Evolutionary conservation across 805 yeast species (phyloP).

Genomic region (Dipodascopsis uninucleata): DNA sequence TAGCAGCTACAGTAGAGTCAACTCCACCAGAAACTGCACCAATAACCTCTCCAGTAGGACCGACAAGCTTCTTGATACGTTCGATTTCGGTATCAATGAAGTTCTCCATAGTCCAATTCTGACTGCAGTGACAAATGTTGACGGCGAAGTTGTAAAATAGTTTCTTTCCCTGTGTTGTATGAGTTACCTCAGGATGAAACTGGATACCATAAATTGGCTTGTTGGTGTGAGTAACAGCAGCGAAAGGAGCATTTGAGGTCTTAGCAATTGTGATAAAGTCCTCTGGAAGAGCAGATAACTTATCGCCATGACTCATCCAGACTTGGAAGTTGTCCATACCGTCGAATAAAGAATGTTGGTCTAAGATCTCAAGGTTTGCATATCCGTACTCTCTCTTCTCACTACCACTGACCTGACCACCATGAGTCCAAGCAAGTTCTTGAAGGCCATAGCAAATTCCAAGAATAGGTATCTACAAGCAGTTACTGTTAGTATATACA

Average conservation of each 20-base stretch:
- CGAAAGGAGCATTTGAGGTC: conserved; percentile 90
- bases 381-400: conserved; percentile 98
- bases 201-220: conserved; percentile 88
- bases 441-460: conserved; percentile 99
- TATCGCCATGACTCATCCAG: conserved; percentile 99
- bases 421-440: conserved; percentile 97
- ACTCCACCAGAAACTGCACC: conserved; percentile 99
- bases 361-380: conserved; percentile 68
- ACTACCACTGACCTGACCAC: conserved; percentile 84
- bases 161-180: conserved; percentile 84
- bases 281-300: conserved; percentile 81
- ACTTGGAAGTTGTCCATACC: conserved; percentile 93
- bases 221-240: conserved; percentile 78
- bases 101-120: conserved; percentile 98
- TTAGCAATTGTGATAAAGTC: conserved; percentile 88
- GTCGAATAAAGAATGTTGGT: conserved; percentile 63
- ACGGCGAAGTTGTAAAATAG: conserved; percentile 90
- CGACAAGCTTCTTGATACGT: conserved; percentile 85
- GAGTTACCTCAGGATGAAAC: conserved; percentile 99
- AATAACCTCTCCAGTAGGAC: conserved; percentile 96
- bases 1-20: conserved; percentile 98
- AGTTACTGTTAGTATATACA: not conserved
- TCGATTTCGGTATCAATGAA: conserved; percentile 94
- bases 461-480: conserved; percentile 62
- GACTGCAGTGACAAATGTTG: conserved; percentile 76